These are phyloP conservation scores for Forsythia viridissima DNA, from an alignment of 257 asterid genomes.

Conservation along the genomic window DNA sequence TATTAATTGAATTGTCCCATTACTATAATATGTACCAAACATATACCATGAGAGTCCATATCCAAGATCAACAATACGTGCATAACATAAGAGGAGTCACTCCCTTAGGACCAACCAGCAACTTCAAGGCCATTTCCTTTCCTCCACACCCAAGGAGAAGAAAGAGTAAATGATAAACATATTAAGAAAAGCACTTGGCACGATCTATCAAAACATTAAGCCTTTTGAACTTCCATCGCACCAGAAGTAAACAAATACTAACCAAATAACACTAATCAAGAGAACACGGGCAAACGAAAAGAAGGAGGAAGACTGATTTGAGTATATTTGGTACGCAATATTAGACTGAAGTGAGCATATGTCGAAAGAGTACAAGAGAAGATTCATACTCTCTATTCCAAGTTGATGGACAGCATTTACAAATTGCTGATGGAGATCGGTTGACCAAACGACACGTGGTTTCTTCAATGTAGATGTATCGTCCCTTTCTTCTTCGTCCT, in stretches of 20 bases:
- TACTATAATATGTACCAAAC: no score
- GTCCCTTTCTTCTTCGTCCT: slow-evolving; percentile 86
- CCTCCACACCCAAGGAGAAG: no score
- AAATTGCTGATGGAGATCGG: slow-evolving; percentile 92
- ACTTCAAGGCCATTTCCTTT: no score
- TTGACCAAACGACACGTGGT: slow-evolving; percentile 95
- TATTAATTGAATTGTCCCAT: no score
- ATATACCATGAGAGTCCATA: no score
- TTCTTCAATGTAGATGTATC: slow-evolving; percentile 71
- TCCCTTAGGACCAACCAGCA: no score
- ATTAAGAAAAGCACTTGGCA: no score
- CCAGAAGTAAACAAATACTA: not conserved
- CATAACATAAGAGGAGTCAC: no score
- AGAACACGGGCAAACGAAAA: not conserved
- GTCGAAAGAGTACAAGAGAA: slow-evolving; percentile 5
- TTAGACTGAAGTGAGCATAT: not conserved
- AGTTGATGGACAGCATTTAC: slow-evolving; percentile 85
- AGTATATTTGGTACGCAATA: not conserved
- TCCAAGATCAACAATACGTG: no score
- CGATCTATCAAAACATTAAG: no score
- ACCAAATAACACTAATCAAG: not conserved
- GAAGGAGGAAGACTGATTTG: not conserved
- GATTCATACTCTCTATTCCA: slow-evolving; percentile 79
- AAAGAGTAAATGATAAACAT: no score
- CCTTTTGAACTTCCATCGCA: not conserved